These are phyloP conservation scores for Trichoderma sp. DNA, from an alignment of 2,329 filamentous ascomycete species.

Conservation along the genomic window DNA sequence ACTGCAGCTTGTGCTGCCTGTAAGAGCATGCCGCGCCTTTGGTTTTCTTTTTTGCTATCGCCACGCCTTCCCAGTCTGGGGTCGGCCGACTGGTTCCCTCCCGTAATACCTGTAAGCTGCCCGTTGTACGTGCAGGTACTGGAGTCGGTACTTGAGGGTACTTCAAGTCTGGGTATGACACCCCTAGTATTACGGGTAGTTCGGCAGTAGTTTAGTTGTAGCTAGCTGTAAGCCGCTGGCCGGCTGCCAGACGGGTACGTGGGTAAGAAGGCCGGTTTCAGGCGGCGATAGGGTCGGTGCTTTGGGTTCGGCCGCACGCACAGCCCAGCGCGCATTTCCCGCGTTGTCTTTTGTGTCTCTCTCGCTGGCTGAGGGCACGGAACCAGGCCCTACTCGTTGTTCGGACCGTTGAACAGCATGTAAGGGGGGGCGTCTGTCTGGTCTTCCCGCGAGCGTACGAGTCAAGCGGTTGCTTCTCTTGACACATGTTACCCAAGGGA, in stretches of 20 bases:
- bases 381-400: too few species aligned
- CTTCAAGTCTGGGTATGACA: too few species aligned
- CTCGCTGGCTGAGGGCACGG: neutral
- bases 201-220: too few species aligned
- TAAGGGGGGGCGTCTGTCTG: too few species aligned
- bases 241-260: neutral
- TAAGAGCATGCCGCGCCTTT: conserved; percentile 1
- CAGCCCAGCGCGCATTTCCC: neutral
- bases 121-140: neutral
- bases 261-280: neutral
- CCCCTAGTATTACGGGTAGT: too few species aligned
- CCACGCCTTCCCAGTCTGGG: neutral
- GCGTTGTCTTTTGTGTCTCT: conserved; percentile 1
- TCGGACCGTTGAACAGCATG: too few species aligned
- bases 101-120: conserved; percentile 1
- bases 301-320: conserved; percentile 20
- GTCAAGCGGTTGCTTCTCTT: too few species aligned
- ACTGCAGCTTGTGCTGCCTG: neutral
- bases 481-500: too few species aligned
- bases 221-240: neutral
- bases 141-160: too few species aligned
- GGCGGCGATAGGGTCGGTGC: conserved; percentile 24
- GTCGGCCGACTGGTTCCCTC: conserved; percentile 13
- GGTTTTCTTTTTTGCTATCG: neutral
- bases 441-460: too few species aligned